These are phyloP conservation scores for Chaetomium olivaceum DNA, from an alignment of 2,329 filamentous ascomycete species.

Conservation along the genomic window DNA sequence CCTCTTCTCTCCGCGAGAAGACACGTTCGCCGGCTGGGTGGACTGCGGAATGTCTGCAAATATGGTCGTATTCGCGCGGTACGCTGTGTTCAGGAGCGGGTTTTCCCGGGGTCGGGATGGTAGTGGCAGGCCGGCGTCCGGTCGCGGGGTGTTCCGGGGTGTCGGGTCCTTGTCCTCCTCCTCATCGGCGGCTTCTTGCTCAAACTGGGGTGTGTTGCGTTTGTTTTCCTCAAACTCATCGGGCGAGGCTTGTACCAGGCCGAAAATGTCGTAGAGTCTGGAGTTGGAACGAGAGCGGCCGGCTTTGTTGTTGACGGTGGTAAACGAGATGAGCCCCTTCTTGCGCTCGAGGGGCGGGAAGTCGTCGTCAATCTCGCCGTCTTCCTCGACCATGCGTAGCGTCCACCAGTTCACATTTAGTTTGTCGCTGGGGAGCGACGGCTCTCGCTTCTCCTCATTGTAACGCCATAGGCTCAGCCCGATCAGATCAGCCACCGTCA, in stretches of 20 bases:
- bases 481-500: conserved; percentile 78
- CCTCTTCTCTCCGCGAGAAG: conserved; percentile 64
- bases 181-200: conserved; percentile 49
- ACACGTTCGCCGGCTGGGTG: conserved; percentile 33
- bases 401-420: conserved; percentile 81
- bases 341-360: conserved; percentile 77
- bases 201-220: conserved; percentile 65
- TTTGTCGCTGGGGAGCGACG: conserved; percentile 63
- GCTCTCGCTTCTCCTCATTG: conserved; percentile 72
- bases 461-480: conserved; percentile 78
- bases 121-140: conserved; percentile 39
- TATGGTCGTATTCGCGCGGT: conserved; percentile 54
- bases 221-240: conserved; percentile 71
- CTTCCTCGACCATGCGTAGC: conserved; percentile 79
- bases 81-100: conserved; percentile 62
- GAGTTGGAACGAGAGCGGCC: conserved; percentile 65
- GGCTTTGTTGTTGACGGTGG: conserved; percentile 74
- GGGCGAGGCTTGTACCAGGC: conserved; percentile 69
- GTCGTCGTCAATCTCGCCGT: conserved; percentile 81
- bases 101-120: conserved; percentile 50
- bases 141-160: conserved; percentile 52
- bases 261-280: conserved; percentile 81
- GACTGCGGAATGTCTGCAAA: conserved; percentile 59
- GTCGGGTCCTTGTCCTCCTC: conserved; percentile 46
- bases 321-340: conserved; percentile 74